Conservation (phyloP, 2,329 filamentous ascomycete species). For the Epichloe glyceriae region DNA sequence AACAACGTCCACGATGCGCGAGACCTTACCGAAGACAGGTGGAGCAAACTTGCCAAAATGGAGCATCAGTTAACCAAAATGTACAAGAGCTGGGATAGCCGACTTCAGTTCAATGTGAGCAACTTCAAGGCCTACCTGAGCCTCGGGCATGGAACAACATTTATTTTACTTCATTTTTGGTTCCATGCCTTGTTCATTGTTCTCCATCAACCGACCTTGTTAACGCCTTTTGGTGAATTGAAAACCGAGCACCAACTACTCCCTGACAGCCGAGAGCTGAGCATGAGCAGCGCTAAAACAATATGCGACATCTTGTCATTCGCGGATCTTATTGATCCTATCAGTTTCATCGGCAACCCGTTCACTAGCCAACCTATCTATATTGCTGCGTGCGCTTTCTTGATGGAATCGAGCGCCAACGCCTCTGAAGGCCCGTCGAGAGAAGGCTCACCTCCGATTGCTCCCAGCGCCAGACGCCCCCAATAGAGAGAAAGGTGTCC, state of each 20-base stretch:
- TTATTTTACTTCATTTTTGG: slow-evolving; percentile 79
- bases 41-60: slow-evolving; percentile 61
- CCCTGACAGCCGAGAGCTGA: slow-evolving; percentile 66
- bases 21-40: slow-evolving; percentile 63
- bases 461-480: slow-evolving; percentile 5
- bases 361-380: slow-evolving; percentile 88
- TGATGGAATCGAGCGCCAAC: slow-evolving; percentile 67
- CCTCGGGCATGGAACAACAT: slow-evolving; percentile 70
- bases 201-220: slow-evolving; percentile 68
- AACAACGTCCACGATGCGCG: slow-evolving; percentile 66
- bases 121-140: slow-evolving; percentile 82
- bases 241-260: slow-evolving; percentile 56
- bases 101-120: slow-evolving; percentile 68
- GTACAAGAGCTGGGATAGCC: slow-evolving; percentile 61
- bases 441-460: slow-evolving; percentile 35
- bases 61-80: slow-evolving; percentile 62
- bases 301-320: slow-evolving; percentile 83
- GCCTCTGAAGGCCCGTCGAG: slow-evolving; percentile 48
- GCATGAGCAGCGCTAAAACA: slow-evolving; percentile 83
- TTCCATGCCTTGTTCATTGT: slow-evolving; percentile 79
- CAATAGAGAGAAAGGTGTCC: slow-evolving; percentile 7
- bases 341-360: slow-evolving; percentile 76
- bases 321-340: slow-evolving; percentile 72
- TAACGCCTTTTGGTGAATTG: slow-evolving; percentile 58
- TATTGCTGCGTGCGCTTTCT: slow-evolving; percentile 77